Base-by-base conservation (phyloP, 805 yeast genomes). In the Gaillardinia entomophila region DNA sequence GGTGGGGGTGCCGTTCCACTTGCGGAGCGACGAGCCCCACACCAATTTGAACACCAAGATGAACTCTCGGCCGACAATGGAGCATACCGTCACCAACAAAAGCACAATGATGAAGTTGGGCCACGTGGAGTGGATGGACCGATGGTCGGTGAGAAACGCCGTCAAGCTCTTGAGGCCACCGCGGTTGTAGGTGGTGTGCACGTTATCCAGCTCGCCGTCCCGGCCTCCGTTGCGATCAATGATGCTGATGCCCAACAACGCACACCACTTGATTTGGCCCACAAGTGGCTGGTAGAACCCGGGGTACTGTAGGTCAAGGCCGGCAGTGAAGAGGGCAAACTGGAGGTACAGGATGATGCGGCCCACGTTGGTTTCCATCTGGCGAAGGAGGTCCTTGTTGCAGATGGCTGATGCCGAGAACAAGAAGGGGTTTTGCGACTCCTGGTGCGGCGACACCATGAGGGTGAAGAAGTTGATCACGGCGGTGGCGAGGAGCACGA, bases 261-360 rank as follows among this genome's bases (percentile, higher is more conserved):
- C 72, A 26, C 71, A 57, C 86, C 86, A 79, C 12, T 73, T 53
- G 13, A 74, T 45, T 12, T 66, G 55, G 3, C 75, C 60, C 29
- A 77, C 51, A 11, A 74, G 49, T 1, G 82, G 82, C 38, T 71
- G 81, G 37, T 68, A 74, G 45, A 73, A 77, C 0, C 82, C 84
- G 0, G 88, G 87, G 42, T 73, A 80, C 16, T 62, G 55, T 13
- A 80, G 48, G 40, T 68, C 66, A 18, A 81, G 55, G 3, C 75
- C 80, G 4, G 72, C 73, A 42, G 73, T 62, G 47, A 78, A 74
- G 27, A 76, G 66, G 1, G 77, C 71, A 55, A 71, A 79, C 46
- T 81, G 87, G 22, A 77, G 46, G 50, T 77, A 79, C 13, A 63
- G 52, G 2, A 79, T 41, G 27, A 72, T 65, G 24, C 74, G 73